Conservation (phyloP, 2,329 filamentous ascomycete genomes). For the Lasiodiplodia sp. region DNA sequence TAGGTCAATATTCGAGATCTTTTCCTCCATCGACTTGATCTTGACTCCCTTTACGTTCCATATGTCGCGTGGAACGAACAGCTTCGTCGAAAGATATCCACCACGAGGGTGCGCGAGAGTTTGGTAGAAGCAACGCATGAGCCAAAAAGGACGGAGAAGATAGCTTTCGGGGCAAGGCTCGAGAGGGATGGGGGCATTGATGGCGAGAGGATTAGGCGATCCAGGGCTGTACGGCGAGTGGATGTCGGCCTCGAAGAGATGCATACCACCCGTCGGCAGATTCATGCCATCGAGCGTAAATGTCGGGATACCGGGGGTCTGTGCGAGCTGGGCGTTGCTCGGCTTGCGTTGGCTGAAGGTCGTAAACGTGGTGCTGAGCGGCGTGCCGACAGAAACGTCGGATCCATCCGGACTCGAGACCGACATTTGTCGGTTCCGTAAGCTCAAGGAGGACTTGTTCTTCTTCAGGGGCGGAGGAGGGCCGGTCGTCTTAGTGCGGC, state of each 20-base stretch:
- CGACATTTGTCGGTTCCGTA: conserved; percentile 78
- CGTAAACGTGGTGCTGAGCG: conserved; percentile 72
- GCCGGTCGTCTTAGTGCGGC: not conserved
- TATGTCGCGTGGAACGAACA: conserved; percentile 91
- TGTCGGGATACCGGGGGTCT: conserved; percentile 70
- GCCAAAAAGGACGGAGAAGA: conserved; percentile 93
- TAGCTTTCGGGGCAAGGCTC: conserved; percentile 92
- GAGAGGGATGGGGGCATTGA: conserved; percentile 76
- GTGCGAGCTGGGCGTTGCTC: conserved; percentile 65
- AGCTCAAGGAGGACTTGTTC: conserved; percentile 65
- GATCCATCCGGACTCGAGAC: conserved; percentile 65
- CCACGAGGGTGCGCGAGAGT: conserved; percentile 90
- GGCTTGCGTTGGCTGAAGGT: conserved; percentile 55
- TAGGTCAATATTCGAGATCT: conserved; percentile 88
- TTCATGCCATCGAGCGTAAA: conserved; percentile 65
- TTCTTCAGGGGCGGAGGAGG: conserved; percentile 46
- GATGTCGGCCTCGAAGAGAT: conserved; percentile 85
- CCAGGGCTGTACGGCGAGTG: conserved; percentile 71
- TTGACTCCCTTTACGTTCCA: conserved; percentile 96
- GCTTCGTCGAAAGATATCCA: conserved; percentile 87
- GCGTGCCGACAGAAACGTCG: conserved; percentile 76
- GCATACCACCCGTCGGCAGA: conserved; percentile 70
- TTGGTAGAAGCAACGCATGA: conserved; percentile 94
- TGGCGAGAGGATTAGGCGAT: conserved; percentile 67
- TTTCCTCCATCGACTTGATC: conserved; percentile 89